Base-by-base conservation (phyloP, 2,329 filamentous ascomycete genomes). In the Lachnellula occidentalis region DNA sequence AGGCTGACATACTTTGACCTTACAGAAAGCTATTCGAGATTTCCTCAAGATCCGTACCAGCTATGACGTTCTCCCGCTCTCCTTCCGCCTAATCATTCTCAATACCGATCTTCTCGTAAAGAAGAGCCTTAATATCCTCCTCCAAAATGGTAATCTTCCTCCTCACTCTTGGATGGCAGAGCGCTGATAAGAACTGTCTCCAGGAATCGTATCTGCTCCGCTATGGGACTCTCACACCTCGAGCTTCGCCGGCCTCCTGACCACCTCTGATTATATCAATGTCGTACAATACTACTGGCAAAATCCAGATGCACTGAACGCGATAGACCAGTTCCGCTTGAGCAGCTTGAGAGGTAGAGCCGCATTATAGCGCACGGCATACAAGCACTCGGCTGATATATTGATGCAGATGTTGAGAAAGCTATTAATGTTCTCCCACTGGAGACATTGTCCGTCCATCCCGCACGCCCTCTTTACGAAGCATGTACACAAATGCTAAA, bases 231-330 rank as follows among this genome's bases (percentile, higher is more conserved):
- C 92, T 24, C 87, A 88, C 61, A 89, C 86, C 4, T 95, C 92
- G 24, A 90, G 88, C 36, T 99, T 97, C 72, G 94, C 92, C 41
- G 94, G 94, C 39, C 82, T 99, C 48, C 79, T 99, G 61, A 99
- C 94, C 27, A 94, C 91, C 59, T 95, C 91, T 58, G 94, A 99
- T 74, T 99, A 94, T 71, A 95, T 99, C 74, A 99, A 99, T 68
- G 87, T 99, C 54, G 95, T 99, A 41, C 92, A 97, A 71, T 99
- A 99, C 74, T 97, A 99, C 77, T 96, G 91, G 78, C 92, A 97
- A 72, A 95, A 94, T 65, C 94, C 92, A 2, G 90, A 95, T 62
- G 88, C 92, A 55, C 81, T 97, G 58, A 84, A 86, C 61, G 86
- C 92, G 69, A 88, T 99, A 65, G 94, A 97, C 63, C 89, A 96